phyloP scores from a whole-genome alignment of 129 eudicot species.

The Calendula officinalis region DNA sequence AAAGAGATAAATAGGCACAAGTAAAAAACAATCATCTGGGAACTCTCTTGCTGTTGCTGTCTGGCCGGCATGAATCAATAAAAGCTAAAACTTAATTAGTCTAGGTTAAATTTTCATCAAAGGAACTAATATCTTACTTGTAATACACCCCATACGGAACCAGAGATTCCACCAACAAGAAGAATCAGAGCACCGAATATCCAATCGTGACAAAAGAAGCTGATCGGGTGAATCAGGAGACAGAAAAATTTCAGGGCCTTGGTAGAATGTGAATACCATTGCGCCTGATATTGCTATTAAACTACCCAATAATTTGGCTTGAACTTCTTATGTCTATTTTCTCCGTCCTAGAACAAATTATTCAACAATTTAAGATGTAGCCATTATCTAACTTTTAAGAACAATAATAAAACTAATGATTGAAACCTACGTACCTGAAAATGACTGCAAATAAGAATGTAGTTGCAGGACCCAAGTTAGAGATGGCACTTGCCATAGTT shows the following conservation, averaged over 20 bases:
- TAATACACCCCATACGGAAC: constrained; percentile 14
- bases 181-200: constrained; percentile 15
- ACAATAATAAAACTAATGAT: too few species aligned
- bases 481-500: constrained; percentile 31
- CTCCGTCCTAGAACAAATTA: constrained; percentile 37
- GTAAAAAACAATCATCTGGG: constrained; percentile 30
- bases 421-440: too few species aligned
- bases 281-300: constrained; percentile 36
- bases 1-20: constrained; percentile 16
- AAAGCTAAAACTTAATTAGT: too few species aligned
- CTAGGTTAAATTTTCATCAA: too few species aligned
- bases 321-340: constrained; percentile 30
- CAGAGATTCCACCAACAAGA: not conserved
- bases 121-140: not conserved
- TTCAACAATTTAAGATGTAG: too few species aligned
- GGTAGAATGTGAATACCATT: constrained; percentile 36
- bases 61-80: not conserved
- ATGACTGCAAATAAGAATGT: constrained; percentile 23
- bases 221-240: constrained; percentile 1
- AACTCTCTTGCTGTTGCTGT: constrained; percentile 11
- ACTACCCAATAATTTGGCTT: constrained; percentile 37
- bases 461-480: constrained; percentile 27
- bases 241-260: constrained; percentile 24
- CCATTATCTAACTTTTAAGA: too few species aligned
- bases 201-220: constrained; percentile 10